Base-by-base conservation (phyloP, 306 rosid species). In the Quillaja saponaria region DNA sequence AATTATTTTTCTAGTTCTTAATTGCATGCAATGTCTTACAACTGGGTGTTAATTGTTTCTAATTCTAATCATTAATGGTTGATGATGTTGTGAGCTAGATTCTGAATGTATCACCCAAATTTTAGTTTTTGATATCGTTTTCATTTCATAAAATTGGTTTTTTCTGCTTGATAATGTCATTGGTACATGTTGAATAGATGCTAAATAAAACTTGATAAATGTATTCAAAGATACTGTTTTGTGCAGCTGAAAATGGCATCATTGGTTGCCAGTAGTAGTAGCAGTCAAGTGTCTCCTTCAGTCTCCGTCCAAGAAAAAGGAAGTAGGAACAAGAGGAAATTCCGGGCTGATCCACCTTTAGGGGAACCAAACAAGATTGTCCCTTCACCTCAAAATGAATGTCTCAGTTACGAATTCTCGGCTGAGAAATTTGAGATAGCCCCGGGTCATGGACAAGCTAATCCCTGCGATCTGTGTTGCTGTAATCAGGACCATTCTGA, bases 281-380 rank as follows among this genome's bases (percentile, higher is more conserved):
- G 64, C 72, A 74, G 71, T 68, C 88, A 81, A 42, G 68, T 75
- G 34, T 64, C 86, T 74, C 76, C 90, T 46, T 78, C 87, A n/a
- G 61, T 81, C 38, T 68, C 87, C 42, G 59, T 81, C 28, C 87
- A 84, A 83, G 96, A 91, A 54, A 85, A 85, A 72, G 95, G 88
- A 44, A 88, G 92, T 67, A 78, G 94, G 74, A 92, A 88, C 73
- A 92, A 92, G 84, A 88, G 96, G 80, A 88, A 92, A 66, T 92
- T 82, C 78, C 85, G 96, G 78, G 88, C 94, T n/a, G 98, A 88
- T 82, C 92, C 88, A 13, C 92, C 92, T 17, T 60, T 69, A 62
- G 84, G 80, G 37, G 96, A 84, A 49, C 65, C 75, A 16, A 82
- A 51, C 59, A 84, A 88, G 81, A 69, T 48, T 38, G 45, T 67